phyloP scores from a whole-genome alignment of 306 rosid species.

The Rosa lucieae region DNA sequence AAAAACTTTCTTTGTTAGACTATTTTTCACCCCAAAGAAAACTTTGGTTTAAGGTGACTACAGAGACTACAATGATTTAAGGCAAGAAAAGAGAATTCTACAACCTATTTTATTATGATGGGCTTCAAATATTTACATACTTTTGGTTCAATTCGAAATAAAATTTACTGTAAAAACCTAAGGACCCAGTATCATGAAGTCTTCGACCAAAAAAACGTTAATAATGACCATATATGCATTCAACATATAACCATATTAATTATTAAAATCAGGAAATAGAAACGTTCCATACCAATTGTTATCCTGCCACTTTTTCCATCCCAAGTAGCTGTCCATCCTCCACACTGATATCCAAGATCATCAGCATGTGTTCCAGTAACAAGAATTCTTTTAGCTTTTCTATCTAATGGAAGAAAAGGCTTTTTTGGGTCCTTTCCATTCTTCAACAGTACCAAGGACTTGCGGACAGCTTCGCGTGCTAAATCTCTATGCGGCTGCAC shows the following conservation, averaged over 20 bases:
- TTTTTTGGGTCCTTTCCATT: constrained; percentile 63
- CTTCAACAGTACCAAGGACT: constrained; percentile 84
- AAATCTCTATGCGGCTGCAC: constrained; percentile 77
- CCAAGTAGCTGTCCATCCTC: constrained; percentile 86
- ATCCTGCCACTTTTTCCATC: constrained; percentile 60
- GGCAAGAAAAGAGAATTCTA: not conserved
- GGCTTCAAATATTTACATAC: not conserved
- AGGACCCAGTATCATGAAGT: not conserved
- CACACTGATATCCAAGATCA: constrained; percentile 86
- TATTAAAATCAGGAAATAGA: constrained; percentile 2
- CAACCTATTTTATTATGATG: not conserved
- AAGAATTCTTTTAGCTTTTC: constrained; percentile 65
- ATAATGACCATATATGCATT: not conserved
- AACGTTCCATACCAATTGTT: constrained; percentile 54
- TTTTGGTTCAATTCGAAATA: not conserved
- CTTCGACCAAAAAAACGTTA: not conserved
- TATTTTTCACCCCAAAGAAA: not conserved
- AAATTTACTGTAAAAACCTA: not conserved
- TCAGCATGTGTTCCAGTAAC: constrained; percentile 79
- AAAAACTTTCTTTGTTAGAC: not conserved
- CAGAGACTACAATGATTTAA: not conserved
- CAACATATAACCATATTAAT: not conserved
- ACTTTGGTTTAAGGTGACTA: not conserved
- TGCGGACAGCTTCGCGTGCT: constrained; percentile 81
- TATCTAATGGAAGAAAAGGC: constrained; percentile 78